These are phyloP conservation scores for Pseudofabraea citricarpa DNA, from an alignment of 2,329 filamentous ascomycete species.

Conservation along the genomic window DNA sequence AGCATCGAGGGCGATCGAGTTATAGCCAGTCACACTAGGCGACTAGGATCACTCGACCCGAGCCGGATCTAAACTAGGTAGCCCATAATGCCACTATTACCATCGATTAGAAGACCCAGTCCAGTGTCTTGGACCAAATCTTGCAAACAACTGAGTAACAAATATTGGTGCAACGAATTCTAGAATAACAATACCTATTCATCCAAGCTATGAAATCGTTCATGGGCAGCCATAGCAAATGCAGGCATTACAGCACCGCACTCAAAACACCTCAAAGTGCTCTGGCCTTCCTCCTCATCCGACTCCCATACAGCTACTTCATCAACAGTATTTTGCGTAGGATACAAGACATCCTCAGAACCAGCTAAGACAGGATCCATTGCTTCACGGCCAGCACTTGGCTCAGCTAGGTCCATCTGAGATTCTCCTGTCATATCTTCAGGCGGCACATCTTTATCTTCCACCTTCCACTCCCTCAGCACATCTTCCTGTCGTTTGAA, in stretches of 20 bases:
- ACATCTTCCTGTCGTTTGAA: constrained; percentile 70
- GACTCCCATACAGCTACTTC: constrained; percentile 4
- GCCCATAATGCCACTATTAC: too few species aligned
- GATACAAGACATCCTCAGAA: constrained; percentile 21
- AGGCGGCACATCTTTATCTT: constrained; percentile 35
- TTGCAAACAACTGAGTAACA: too few species aligned
- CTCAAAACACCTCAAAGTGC: constrained; percentile 30
- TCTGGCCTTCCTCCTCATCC: constrained; percentile 16
- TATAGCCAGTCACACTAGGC: too few species aligned
- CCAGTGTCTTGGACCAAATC: too few species aligned
- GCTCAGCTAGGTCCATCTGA: constrained; percentile 9
- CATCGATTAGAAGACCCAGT: too few species aligned
- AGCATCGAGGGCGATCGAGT: too few species aligned
- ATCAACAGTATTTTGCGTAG: constrained; percentile 15
- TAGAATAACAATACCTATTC: background rate
- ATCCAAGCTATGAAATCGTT: constrained; percentile 35
- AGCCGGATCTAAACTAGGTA: too few species aligned
- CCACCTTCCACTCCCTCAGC: constrained; percentile 61
- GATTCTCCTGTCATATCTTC: constrained; percentile 8
- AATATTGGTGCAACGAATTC: too few species aligned
- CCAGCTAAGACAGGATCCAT: constrained; percentile 10
- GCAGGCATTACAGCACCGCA: constrained; percentile 42
- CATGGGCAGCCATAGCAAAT: constrained; percentile 45
- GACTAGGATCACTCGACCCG: too few species aligned
- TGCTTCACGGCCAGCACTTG: constrained; percentile 25